Conservation (phyloP, 352 stramenopile genomes). For the Globisporangium canariense region DNA sequence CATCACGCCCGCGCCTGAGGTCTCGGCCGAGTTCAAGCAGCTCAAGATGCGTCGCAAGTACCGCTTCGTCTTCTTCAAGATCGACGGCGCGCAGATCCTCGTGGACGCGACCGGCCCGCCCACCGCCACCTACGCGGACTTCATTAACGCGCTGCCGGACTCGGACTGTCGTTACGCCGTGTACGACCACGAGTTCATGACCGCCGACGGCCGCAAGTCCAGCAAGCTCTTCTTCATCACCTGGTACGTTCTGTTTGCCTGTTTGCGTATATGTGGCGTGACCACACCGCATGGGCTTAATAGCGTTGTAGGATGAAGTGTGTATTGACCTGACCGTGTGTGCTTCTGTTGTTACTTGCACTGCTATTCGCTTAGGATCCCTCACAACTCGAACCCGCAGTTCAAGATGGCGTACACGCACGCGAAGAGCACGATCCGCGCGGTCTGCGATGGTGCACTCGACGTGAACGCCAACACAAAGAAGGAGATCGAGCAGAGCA, state of each 20-base stretch:
- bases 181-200: constrained; percentile 83
- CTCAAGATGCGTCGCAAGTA: constrained; percentile 89
- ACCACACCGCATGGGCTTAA: too few species aligned
- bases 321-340: background rate
- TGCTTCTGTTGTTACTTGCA: background rate
- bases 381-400: constrained; percentile 71
- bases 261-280: background rate
- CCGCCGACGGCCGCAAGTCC: constrained; percentile 74
- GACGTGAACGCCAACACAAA: constrained; percentile 77
- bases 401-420: constrained; percentile 90
- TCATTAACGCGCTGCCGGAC: constrained; percentile 62
- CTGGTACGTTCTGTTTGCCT: constrained; percentile 35
- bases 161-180: constrained; percentile 85
- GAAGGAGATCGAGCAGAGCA: constrained; percentile 64
- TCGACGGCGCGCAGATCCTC: constrained; percentile 67
- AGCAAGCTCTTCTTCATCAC: constrained; percentile 89
- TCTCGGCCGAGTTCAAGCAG: constrained; percentile 73
- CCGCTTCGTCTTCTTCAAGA: constrained; percentile 82
- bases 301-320: too few species aligned
- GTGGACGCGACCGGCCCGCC: constrained; percentile 57
- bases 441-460: constrained; percentile 71
- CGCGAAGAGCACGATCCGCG: constrained; percentile 78
- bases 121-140: constrained; percentile 45
- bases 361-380: constrained; percentile 37
- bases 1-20: constrained; percentile 60